These are phyloP conservation scores for Phialophora verrucosa DNA, from an alignment of 2,329 filamentous ascomycete species.

Conservation along the genomic window DNA sequence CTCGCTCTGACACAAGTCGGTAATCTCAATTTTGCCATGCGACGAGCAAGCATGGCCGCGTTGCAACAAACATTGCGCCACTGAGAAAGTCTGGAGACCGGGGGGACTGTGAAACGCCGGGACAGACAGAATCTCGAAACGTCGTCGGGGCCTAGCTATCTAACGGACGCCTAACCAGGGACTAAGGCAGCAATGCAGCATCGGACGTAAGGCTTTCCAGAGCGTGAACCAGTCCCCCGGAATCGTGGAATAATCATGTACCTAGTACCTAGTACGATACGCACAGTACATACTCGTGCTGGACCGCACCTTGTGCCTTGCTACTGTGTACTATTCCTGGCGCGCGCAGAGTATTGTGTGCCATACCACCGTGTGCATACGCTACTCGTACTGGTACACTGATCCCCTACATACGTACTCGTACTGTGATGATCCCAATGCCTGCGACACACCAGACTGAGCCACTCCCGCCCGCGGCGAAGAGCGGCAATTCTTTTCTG, in stretches of 20 bases:
- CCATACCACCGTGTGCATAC: no score
- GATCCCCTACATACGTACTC: no score
- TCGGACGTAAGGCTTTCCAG: background rate
- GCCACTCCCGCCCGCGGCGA: no score
- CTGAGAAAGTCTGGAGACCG: background rate
- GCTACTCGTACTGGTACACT: no score
- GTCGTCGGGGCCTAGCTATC: background rate
- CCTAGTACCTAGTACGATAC: background rate
- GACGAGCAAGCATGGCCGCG: background rate
- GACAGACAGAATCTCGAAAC: background rate
- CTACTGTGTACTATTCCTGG: no score
- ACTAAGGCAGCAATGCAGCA: conserved; percentile 5
- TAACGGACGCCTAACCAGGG: background rate
- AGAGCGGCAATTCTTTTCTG: conserved; percentile 21
- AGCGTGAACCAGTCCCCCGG: conserved; percentile 23
- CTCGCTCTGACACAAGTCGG: background rate
- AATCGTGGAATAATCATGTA: background rate
- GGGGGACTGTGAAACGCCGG: background rate
- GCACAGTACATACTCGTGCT: background rate
- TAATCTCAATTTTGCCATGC: background rate
- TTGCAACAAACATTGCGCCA: background rate
- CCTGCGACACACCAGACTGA: no score
- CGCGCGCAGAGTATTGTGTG: no score
- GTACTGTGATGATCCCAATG: no score
- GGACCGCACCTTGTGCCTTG: no score